Base-by-base conservation (phyloP, 345 rosid genomes). In the Capsella bursapastoris region DNA sequence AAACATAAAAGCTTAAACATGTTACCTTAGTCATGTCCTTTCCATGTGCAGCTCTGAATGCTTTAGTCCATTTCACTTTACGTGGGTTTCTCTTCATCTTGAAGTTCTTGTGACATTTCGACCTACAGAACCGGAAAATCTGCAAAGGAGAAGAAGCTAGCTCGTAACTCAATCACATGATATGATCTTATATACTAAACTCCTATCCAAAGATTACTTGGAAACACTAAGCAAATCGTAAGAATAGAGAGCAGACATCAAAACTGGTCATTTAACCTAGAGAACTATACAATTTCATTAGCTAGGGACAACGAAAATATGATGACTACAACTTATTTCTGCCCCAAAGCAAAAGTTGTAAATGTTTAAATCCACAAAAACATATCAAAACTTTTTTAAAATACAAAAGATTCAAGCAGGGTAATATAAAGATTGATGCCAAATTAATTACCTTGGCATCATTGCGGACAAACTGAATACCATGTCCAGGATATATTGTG, bases 41-140 rank as follows among this genome's bases (percentile, higher is more conserved):
- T 15, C 96, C 96, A 5, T 85, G 91, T 64, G 89, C 63, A 3
- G 86, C 83, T 83, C 98, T 84, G 50, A 82, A 90, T 66, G 94
- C 97, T 87, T 95, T 95, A 58, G 98, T 92, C 98, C 98, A 95
- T 71, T 92, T 92, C 7, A 95, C 94, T 71, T 95, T 92, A 45
- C 97, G 89, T 5, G 98, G 99, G 74, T 92, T 96, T 73, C 98
- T 92, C 90, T 96, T 96, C 99, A 92, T 96, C 82, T 96, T 96
- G 69, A 93, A 89, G 76, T 93, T 93, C 79, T 93, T 93, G 78
- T 93, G 96, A 80, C 96, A 90, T 76, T 88, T 71, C 0, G 72
- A 67, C 28, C 62, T 67, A 67, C 61, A 95, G 80, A 95, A 95
- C 32, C 91, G 75, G 81, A 92, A 95, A 43, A 95, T 82, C 98